A percentile compares a stretch with the other conserved stretches of the same genome.
These are phyloP conservation scores for Aspergillus campestris DNA, from an alignment of 495 filamentous ascomycete genomes.

Conservation along the genomic window DNA sequence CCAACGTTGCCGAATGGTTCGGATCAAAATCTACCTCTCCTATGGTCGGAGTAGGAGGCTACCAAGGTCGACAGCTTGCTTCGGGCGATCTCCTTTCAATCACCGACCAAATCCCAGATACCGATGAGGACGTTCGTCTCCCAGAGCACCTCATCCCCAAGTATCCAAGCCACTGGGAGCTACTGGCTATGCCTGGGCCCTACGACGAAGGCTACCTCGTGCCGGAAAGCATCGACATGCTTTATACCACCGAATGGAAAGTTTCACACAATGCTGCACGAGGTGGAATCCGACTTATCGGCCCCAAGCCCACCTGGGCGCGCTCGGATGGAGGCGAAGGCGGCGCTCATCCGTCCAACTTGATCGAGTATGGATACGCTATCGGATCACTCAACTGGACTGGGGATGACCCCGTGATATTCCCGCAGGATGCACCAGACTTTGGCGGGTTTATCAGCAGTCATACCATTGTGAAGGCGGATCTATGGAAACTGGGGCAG, in stretches of 20 bases:
- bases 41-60: constrained; percentile 48
- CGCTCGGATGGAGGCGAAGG: constrained; percentile 51
- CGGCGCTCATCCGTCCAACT: constrained; percentile 50
- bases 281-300: constrained; percentile 48
- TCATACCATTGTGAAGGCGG: constrained; percentile 45
- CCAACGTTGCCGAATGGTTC: constrained; percentile 46
- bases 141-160: constrained; percentile 33
- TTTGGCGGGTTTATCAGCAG: constrained; percentile 51
- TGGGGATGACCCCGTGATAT: constrained; percentile 50
- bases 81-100: constrained; percentile 44
- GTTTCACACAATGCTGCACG: constrained; percentile 51
- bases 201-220: constrained; percentile 48
- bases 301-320: constrained; percentile 48
- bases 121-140: constrained; percentile 17
- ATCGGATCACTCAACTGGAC: constrained; percentile 49
- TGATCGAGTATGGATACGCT: constrained; percentile 53
- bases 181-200: constrained; percentile 48
- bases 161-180: constrained; percentile 38
- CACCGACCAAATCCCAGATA: constrained; percentile 19
- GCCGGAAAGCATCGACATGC: constrained; percentile 43
- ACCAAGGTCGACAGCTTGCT: constrained; percentile 46
- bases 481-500: constrained; percentile 53
- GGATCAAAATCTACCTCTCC: constrained; percentile 52
- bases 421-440: constrained; percentile 49
- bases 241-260: constrained; percentile 48